Evolutionary conservation across 805 yeast genomes (phyloP).

Genomic region (Myxozyma lipomycoides): DNA sequence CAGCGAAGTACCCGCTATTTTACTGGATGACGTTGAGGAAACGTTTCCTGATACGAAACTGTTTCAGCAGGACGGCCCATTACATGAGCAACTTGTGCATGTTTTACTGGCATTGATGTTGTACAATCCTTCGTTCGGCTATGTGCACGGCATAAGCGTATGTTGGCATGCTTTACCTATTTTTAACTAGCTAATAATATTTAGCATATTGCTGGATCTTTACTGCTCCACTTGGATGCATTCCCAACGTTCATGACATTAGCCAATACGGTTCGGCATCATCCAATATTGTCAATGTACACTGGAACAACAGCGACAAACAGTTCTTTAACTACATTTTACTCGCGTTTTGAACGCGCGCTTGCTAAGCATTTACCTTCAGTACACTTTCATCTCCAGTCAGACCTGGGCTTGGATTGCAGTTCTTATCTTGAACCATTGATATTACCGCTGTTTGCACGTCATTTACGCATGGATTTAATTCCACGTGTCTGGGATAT

Average conservation of each 20-base stretch:
- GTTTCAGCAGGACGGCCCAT: slow-evolving; percentile 38
- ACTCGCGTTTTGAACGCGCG: slow-evolving; percentile 47
- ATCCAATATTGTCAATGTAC: slow-evolving; percentile 38
- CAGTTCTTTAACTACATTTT: slow-evolving; percentile 39
- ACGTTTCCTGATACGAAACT: slow-evolving; percentile 41
- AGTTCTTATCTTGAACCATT: slow-evolving; percentile 45
- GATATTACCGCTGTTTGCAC: slow-evolving; percentile 45
- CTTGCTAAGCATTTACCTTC: slow-evolving; percentile 45
- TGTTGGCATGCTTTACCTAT: slow-evolving; percentile 2
- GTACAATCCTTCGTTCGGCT: slow-evolving; percentile 31
- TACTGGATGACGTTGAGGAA: slow-evolving; percentile 30
- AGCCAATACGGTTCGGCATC: slow-evolving; percentile 40
- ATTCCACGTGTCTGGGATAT: slow-evolving; percentile 54
- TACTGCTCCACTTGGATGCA: slow-evolving; percentile 41
- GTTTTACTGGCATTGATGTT: slow-evolving; percentile 38
- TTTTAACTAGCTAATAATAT: neutral
- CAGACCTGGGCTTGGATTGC: slow-evolving; percentile 42
- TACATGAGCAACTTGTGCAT: slow-evolving; percentile 37
- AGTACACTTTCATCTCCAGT: slow-evolving; percentile 49
- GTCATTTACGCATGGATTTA: slow-evolving; percentile 46
- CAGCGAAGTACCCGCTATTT: slow-evolving; percentile 1
- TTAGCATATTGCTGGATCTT: slow-evolving; percentile 40
- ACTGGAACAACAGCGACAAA: slow-evolving; percentile 33
- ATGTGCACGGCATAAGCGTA: slow-evolving; percentile 39
- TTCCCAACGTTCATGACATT: slow-evolving; percentile 43